Conservation (phyloP, 2,329 filamentous ascomycete genomes). For the Achaetomium macrosporum region DNA sequence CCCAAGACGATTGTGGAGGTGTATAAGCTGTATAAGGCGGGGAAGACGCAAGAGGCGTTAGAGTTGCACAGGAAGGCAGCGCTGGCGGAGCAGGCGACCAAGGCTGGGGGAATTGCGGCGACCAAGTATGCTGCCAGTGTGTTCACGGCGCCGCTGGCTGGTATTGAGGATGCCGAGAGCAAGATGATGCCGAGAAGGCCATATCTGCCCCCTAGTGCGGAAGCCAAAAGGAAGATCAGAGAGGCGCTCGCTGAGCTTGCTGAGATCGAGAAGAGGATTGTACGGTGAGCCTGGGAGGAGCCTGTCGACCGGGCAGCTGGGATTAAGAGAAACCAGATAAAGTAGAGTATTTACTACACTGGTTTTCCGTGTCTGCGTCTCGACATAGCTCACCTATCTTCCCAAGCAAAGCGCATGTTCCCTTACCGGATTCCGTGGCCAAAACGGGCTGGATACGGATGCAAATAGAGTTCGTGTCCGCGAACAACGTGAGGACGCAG, state of each 20-base stretch:
- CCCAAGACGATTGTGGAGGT: conserved; percentile 52
- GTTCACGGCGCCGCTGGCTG: conserved; percentile 52
- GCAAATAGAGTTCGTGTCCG: no score
- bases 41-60: conserved; percentile 53
- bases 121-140: conserved; percentile 64
- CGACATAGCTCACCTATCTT: no score
- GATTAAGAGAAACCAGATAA: no score
- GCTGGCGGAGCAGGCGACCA: conserved; percentile 59
- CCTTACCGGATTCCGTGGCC: no score
- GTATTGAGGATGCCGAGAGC: conserved; percentile 53
- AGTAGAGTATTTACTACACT: no score
- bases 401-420: no score
- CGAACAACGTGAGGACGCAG: no score
- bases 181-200: conserved; percentile 55
- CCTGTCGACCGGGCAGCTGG: no score
- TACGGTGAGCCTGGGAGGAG: conserved; percentile 32
- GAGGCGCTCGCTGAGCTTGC: conserved; percentile 38
- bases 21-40: conserved; percentile 55
- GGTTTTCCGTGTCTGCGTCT: no score
- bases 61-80: conserved; percentile 56
- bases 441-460: no score
- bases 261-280: conserved; percentile 34
- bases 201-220: conserved; percentile 46
- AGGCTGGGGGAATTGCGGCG: conserved; percentile 55
- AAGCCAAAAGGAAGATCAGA: conserved; percentile 38